These are phyloP conservation scores for Saccharomycopsis fermentans DNA, from an alignment of 805 yeast genomes.

Conservation along the genomic window DNA sequence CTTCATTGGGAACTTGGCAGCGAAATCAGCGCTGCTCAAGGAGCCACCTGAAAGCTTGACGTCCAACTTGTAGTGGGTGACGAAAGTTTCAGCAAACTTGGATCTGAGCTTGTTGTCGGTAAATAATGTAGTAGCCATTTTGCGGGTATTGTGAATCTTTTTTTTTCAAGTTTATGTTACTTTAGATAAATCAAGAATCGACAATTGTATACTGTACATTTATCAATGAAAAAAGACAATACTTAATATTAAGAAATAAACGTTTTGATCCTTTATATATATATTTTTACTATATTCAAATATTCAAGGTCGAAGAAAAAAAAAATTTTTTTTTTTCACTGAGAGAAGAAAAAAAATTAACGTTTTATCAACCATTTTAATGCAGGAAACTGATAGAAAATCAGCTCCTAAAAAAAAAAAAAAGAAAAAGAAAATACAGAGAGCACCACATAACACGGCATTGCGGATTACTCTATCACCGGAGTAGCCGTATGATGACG, in stretches of 20 bases:
- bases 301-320: neutral
- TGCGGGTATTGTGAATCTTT: too few relatives aligned
- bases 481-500: neutral
- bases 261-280: too few relatives aligned
- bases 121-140: conserved; percentile 9
- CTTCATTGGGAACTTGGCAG: conserved; percentile 11
- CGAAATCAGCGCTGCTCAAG: conserved; percentile 47
- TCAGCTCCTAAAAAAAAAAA: neutral
- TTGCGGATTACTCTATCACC: too few relatives aligned
- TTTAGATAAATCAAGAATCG: too few relatives aligned
- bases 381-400: neutral
- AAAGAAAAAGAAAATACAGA: neutral
- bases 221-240: too few relatives aligned
- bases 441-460: neutral
- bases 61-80: conserved; percentile 10
- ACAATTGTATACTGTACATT: too few relatives aligned
- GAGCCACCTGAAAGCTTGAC: conserved; percentile 28
- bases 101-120: conserved; percentile 7
- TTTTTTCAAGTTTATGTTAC: too few relatives aligned
- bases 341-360: neutral
- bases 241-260: too few relatives aligned
- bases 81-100: conserved; percentile 3
- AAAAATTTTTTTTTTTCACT: neutral
- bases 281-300: too few relatives aligned
- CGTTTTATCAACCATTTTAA: neutral